Conservation (phyloP, 163 green algal species). For the Scenedesmus sp. region DNA sequence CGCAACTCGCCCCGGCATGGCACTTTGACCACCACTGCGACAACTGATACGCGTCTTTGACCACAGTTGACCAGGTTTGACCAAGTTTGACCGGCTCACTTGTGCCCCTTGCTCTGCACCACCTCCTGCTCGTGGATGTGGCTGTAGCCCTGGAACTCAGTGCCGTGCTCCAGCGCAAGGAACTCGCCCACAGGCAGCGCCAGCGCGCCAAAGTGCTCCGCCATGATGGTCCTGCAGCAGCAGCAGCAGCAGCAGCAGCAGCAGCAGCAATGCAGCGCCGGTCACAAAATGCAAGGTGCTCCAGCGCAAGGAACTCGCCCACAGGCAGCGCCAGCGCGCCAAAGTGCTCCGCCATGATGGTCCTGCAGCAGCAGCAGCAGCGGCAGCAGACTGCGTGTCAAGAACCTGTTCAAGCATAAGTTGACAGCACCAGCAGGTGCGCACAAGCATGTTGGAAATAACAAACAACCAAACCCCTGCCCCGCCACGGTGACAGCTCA, state of each 20-base stretch:
- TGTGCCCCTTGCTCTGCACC: conserved; percentile 36
- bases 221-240: conserved; percentile 70
- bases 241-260: background rate
- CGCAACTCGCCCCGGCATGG: no score
- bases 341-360: conserved; percentile 87
- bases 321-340: conserved; percentile 78
- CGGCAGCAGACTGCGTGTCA: background rate
- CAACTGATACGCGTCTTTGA: no score
- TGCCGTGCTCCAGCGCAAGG: conserved; percentile 85
- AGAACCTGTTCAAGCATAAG: no score
- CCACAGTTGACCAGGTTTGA: no score
- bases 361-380: conserved; percentile 22
- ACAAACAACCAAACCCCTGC: no score
- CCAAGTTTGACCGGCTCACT: background rate
- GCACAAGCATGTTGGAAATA: no score
- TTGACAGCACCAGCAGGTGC: no score
- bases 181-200: conserved; percentile 88
- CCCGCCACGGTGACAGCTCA: no score
- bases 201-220: conserved; percentile 88
- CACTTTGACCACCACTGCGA: no score
- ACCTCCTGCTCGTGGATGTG: conserved; percentile 47
- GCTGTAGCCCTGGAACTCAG: conserved; percentile 70
- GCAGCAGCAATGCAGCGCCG: no score
- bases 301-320: no score
- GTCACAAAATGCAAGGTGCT: no score